Base-by-base conservation (phyloP, 345 rosid genomes). In the Dimocarpus longan region DNA sequence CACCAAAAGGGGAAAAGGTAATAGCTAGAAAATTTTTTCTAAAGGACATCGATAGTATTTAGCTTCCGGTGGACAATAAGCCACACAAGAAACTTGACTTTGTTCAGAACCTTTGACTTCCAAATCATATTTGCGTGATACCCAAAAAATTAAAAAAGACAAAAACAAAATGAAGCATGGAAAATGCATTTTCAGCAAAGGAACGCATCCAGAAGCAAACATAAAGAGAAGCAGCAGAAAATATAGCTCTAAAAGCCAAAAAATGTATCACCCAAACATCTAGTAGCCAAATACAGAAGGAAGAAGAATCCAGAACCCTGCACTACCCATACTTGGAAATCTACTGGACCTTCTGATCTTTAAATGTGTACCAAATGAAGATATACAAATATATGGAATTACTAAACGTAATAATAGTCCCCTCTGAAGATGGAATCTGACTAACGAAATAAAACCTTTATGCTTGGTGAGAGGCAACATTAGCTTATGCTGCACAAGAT, bases 241-340 rank as follows among this genome's bases (percentile, higher is more conserved):
- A 42, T 21, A 60, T 15, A 81, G 76, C 54, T 79, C 68, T 66
- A 48, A 63, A 54, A 70, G 64, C 66, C 11, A 26, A 70, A 67
- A 70, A 12, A 42, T 57, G 37, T 37, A 32, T 3, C 21, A 52
- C 59, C 44, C 40, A 62, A 63, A 74, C 28, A 62, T 74, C 39
- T 2, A 4, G 19, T 15, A 42, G 43, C 16, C 57, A 5, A 60
- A 54, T 24, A 46, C 44, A 79, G 32, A 32, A 32, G 63, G 44
- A 57, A 67, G 66, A 77, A 44, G 66, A 43, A 70, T 71, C 69
- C 8, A 37, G 44, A 46, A 8, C 76, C 39, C 5, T 70, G 59
- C 19, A 28, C 73, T 19, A 64, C 65, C 72, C 62, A 43, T 26
- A 16, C 48, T 39, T n/a, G 11, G 2, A 28, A 77, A 42, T 40